phyloP scores from a whole-genome alignment of 805 yeast genomes.

The Ogataea haglerorum region DNA sequence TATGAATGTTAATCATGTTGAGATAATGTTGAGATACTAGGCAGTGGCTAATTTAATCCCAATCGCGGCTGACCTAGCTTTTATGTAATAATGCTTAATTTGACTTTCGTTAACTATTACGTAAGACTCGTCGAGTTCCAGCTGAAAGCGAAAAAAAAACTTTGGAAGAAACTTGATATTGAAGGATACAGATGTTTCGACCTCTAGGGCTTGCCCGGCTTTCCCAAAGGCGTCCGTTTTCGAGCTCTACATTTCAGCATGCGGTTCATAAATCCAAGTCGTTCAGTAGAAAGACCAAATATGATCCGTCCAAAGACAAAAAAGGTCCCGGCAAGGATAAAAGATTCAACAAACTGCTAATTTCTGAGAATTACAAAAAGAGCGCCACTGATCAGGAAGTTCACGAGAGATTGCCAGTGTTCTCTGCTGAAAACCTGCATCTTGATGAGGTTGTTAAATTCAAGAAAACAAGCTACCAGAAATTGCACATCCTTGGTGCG shows the following conservation, averaged over 20 bases:
- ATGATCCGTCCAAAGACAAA: slow-evolving; percentile 25
- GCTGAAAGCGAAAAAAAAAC: slow-evolving; percentile 4
- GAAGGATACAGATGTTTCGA: slow-evolving; percentile 1
- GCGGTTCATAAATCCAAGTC: slow-evolving; percentile 31
- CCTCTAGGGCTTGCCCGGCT: not conserved
- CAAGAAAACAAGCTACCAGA: slow-evolving; percentile 38
- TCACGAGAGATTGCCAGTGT: slow-evolving; percentile 18
- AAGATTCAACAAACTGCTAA: slow-evolving; percentile 25
- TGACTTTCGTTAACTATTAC: not conserved
- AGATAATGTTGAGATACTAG: not conserved
- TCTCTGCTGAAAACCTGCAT: slow-evolving; percentile 15
- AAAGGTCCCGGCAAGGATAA: slow-evolving; percentile 34
- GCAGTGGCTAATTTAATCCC: not conserved
- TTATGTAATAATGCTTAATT: not conserved
- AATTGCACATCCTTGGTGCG: slow-evolving; percentile 53
- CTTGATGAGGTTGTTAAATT: slow-evolving; percentile 38
- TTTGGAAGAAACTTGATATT: slow-evolving; percentile 2
- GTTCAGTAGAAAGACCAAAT: slow-evolving; percentile 26
- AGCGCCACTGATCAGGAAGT: slow-evolving; percentile 22
- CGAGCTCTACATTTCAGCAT: slow-evolving; percentile 7
- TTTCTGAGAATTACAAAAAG: slow-evolving; percentile 24
- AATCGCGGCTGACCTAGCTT: not conserved
- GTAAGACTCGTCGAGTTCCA: not conserved
- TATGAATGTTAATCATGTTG: not conserved
- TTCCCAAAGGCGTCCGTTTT: slow-evolving; percentile 13